Base-by-base conservation (phyloP, 176 grass and related monocot genomes). In the Carex kokanica region DNA sequence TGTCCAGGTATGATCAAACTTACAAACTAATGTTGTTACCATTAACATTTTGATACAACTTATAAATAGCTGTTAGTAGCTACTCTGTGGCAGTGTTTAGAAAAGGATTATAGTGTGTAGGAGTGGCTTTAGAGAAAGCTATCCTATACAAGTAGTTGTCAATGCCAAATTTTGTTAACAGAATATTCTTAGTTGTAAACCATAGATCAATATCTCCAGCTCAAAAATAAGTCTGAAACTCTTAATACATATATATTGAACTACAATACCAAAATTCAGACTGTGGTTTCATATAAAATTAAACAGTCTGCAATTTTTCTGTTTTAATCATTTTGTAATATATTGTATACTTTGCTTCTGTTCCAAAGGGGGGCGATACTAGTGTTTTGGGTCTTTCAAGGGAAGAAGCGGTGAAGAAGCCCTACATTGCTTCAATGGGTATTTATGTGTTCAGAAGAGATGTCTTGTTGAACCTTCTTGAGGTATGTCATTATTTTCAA, bases 351-450 rank as follows among this genome's bases (percentile, higher is more conserved):
- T 41, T 14, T 29, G 7, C n/a, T 82, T 59, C 73, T 31, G 41
- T 86, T 84, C 16, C 47, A 62, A 79, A 98, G 95, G 74, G 90
- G 88, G 92, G 93, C 66, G 95, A 94, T 78, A 98, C 92, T 18
- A 90, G 83, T 9, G 47, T 98, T 25, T 87, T 98, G 24, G 95
- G 95, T 9, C 89, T 98, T 45, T 83, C 92, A 53, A 58, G 56
- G 56, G 86, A 91, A 18, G 95, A 98, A 81, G 95, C 90, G 78
- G 57, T 88, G 85, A 77, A 90, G 82, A 94, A 94, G 85, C 87
- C 95, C 32, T 94, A 90, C 66, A 98, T 98, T 89, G 95, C 95
- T 32, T 98, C 95, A 69, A 94, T 98, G 92, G 92, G 92, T 12
- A 83, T 98, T 3, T 94, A 94, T 45, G 31, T 94, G 56, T 94